Evolutionary conservation across 345 rosid genomes (phyloP).

Genomic region (Populus deltoides): DNA sequence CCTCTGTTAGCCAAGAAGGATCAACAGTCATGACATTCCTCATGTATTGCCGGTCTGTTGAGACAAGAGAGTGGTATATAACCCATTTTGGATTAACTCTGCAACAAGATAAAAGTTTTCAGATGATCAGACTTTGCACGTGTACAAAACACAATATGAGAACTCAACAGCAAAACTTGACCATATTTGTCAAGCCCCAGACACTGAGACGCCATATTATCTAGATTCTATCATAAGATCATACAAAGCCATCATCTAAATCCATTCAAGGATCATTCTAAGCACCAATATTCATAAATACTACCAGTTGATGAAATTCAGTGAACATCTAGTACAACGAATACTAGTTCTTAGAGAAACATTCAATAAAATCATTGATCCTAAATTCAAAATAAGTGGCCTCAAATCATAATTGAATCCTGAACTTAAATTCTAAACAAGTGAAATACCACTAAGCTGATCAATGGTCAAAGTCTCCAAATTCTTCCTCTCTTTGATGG

Average conservation of each 20-base stretch:
- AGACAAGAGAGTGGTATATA: conserved; percentile 73
- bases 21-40: conserved; percentile 74
- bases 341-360: not conserved
- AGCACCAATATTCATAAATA: not conserved
- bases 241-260: not conserved
- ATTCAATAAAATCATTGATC: not conserved
- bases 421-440: not conserved
- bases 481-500: no score
- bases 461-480: no score
- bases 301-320: not conserved
- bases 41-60: conserved; percentile 86
- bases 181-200: not conserved
- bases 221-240: not conserved
- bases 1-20: conserved; percentile 78
- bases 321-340: not conserved
- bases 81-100: conserved; percentile 96
- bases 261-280: not conserved
- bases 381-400: not conserved
- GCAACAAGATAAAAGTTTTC: conserved; percentile 19
- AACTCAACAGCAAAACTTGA: not conserved
- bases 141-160: not conserved
- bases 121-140: not conserved
- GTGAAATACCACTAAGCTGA: not conserved
- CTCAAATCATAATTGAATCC: not conserved
- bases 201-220: no score